Percentiles rank a stretch among this genome's conserved stretches.
Evolutionary conservation across 1,139 yeast species (phyloP).

Genomic region (Meyerozyma athensensis): DNA sequence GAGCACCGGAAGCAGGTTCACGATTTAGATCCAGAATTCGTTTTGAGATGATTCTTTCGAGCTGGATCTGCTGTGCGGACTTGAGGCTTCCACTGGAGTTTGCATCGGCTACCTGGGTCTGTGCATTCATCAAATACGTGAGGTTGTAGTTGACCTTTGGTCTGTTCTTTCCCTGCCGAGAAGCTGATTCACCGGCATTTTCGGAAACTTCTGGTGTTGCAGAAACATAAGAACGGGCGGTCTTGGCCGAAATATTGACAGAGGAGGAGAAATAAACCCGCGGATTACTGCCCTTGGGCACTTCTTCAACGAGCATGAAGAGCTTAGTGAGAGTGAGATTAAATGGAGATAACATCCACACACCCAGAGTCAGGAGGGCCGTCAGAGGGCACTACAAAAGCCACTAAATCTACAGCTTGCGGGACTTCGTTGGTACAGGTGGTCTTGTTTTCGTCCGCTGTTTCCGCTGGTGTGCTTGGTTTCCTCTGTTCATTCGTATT

Average conservation of each 20-base stretch:
- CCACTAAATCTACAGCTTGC: too few relatives aligned
- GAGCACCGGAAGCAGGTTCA: slow-evolving; percentile 23
- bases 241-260: slow-evolving; percentile 38
- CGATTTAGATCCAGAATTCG: slow-evolving; percentile 34
- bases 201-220: slow-evolving; percentile 6
- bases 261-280: slow-evolving; percentile 44
- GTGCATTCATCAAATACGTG: slow-evolving; percentile 42
- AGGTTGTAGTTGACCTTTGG: slow-evolving; percentile 45
- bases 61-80: slow-evolving; percentile 40
- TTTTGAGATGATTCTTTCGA: slow-evolving; percentile 37
- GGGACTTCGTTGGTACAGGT: too few relatives aligned
- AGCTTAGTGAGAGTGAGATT: neutral
- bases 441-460: too few relatives aligned
- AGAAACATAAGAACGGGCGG: slow-evolving; percentile 15
- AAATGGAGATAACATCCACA: neutral
- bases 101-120: slow-evolving; percentile 32
- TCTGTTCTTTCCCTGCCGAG: slow-evolving; percentile 23
- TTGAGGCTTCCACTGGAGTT: slow-evolving; percentile 31
- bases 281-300: slow-evolving; percentile 33
- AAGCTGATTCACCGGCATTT: slow-evolving; percentile 6
- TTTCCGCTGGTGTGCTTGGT: too few relatives aligned
- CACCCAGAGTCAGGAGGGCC: neutral
- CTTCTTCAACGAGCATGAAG: slow-evolving; percentile 41
- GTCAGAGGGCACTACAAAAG: too few relatives aligned
- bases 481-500: too few relatives aligned